Evolutionary conservation across 305 asterid genomes (phyloP), one percentile per base, ranked within the genome.

Genomic region (Euphrasia arctica): DNA sequence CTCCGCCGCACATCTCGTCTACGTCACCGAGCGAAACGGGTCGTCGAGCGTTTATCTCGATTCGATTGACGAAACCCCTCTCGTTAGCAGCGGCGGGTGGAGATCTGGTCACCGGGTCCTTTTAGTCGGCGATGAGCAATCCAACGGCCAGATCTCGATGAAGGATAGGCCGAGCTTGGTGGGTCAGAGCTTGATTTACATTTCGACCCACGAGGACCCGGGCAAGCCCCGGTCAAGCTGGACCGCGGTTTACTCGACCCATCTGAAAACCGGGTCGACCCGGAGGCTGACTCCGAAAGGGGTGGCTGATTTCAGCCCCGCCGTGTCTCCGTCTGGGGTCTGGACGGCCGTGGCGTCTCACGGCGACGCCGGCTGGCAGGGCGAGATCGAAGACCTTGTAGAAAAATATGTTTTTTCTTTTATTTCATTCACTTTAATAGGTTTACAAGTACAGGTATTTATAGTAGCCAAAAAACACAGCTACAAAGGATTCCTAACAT

Each of bases 271-370:
- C 18, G 83, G 91, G 74, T 64, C 58, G 69, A 88, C 90, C 27
- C 81, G 61, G 65, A 57, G 96, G 75, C 74, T 91, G 72, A 91
- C 95, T 54, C 95, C 94, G 10, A 7, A 45, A 1, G 81, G 85
- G 49, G 64, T 79, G 10, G 91, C 86, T 41, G 98, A 91, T 75
- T 88, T 80, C 74, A 91, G 98, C 75, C 96, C 98, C 32, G 90
- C 95, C 5, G 96, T 85, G 58, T 91, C 96, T 6, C 96, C 96
- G 9, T 88, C 95, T 4, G 91, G 95, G 36, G 34, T 31, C 4
- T 83, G 94, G 95, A 86, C 95, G 18, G 96, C 94, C 49, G 95
- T 88, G 15, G 96, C 96, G 18, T 91, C 98, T 54, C 79, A 70
- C 10, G 96, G 91, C 11, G 79, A 72, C 31, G 62, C 64, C 77